These are phyloP conservation scores for Thielaviopsis populi DNA, from an alignment of 2,329 filamentous ascomycete species.

Conservation along the genomic window DNA sequence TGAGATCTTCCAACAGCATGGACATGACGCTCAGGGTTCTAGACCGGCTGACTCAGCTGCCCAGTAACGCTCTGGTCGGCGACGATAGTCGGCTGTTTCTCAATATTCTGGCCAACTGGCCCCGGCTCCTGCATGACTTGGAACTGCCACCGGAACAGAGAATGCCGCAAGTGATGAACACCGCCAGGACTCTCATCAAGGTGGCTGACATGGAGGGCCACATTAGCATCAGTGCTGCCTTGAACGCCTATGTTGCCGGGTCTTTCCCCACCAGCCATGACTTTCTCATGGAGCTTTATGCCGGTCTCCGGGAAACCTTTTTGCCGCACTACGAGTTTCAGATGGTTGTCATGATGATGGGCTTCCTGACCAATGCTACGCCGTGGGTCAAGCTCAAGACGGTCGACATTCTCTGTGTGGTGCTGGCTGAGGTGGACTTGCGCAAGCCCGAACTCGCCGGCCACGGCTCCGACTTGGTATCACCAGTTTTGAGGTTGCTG, in stretches of 20 bases:
- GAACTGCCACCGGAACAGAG: slow-evolving; percentile 45
- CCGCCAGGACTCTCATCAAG: slow-evolving; percentile 53
- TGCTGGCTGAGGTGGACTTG: slow-evolving; percentile 89
- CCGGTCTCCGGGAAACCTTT: slow-evolving; percentile 60
- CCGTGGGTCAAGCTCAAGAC: slow-evolving; percentile 86
- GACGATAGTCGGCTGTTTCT: slow-evolving; percentile 71
- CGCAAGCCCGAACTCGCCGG: slow-evolving; percentile 74
- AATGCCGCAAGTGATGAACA: slow-evolving; percentile 36
- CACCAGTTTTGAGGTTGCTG: slow-evolving; percentile 71
- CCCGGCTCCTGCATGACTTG: slow-evolving; percentile 65
- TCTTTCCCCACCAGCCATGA: slow-evolving; percentile 55
- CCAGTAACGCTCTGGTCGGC: slow-evolving; percentile 67
- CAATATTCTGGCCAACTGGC: slow-evolving; percentile 79
- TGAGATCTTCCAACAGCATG: slow-evolving; percentile 73
- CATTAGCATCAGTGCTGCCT: slow-evolving; percentile 48
- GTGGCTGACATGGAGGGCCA: slow-evolving; percentile 61
- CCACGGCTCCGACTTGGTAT: slow-evolving; percentile 89
- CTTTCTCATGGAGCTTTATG: slow-evolving; percentile 59
- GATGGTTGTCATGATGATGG: slow-evolving; percentile 78
- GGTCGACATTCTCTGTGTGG: slow-evolving; percentile 72
- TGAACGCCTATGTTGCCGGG: slow-evolving; percentile 54
- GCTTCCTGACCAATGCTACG: slow-evolving; percentile 73
- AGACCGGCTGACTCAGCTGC: slow-evolving; percentile 62
- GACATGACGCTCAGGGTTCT: slow-evolving; percentile 63
- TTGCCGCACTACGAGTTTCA: slow-evolving; percentile 71